Evolutionary conservation across 2,329 filamentous ascomycete genomes (phyloP), one percentile per base, ranked within the genome.

Genomic region (Curvularia spicifera): DNA sequence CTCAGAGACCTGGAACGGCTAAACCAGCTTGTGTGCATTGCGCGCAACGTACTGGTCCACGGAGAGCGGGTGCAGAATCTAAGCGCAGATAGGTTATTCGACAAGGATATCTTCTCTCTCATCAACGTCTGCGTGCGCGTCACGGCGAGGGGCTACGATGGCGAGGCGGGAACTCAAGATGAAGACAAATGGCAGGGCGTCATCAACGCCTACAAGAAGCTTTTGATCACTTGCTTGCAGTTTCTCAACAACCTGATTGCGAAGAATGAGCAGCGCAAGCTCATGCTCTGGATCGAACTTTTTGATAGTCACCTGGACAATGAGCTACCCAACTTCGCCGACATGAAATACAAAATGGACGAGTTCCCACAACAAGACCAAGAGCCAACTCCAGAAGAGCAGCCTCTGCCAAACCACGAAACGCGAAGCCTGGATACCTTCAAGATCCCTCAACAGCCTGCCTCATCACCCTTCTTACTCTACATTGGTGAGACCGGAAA

Each of bases 231-330:
- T 2, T 85, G 84, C 60, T 78, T 89, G n/a, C 87, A 89, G 69
- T 88, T 87, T 63, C 75, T 89, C 54, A 87, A 89, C 75, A 89
- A 89, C 63, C 82, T 88, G 48, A 85, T 87, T 46, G 86, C 86
- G 69, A 83, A 86, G 60, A 89, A 89, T 64, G 86, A 89, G 73
- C 82, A 86, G 58, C 79, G 85, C 39, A 89, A 89, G 68, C 79
- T 88, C 65, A 85, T 87, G 66, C 79, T 89, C 2, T 89, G 86
- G 86, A 75, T 88, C 37, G 84, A 87, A 70, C 78, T 89, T 1
- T 89, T 89, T 65, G 87, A 87, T 51, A 84, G 84, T 60, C 80
- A 84, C 18, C 70, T 78, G 6, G 78, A 80, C 49, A 74, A 74
- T 42, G 73, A 74, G 48, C 67, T 74, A 4, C 73, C 74, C 44